These are phyloP conservation scores for Sechiopsis laciniata DNA, from an alignment of 306 rosid species.

Conservation along the genomic window DNA sequence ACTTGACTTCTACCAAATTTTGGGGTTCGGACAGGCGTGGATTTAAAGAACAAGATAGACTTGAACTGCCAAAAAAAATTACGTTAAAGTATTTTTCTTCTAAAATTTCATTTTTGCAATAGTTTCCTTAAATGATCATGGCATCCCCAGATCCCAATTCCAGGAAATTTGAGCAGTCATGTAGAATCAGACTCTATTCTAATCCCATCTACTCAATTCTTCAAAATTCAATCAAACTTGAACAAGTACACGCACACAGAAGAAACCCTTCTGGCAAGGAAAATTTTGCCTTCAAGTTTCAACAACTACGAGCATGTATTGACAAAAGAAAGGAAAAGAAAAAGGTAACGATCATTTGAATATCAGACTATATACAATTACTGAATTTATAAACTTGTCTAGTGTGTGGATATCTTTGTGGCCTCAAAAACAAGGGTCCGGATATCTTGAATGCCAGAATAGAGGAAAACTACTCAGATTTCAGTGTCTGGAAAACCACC, in stretches of 20 bases:
- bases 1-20: background rate
- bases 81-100: background rate
- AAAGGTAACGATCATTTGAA: background rate
- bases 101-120: background rate
- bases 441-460: background rate
- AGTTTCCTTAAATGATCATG: background rate
- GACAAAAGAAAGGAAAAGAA: background rate
- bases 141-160: background rate
- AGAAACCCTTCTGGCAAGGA: background rate
- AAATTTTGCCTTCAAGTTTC: background rate
- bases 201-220: background rate
- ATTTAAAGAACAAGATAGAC: too few species aligned
- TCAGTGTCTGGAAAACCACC: background rate
- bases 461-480: background rate
- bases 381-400: background rate
- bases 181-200: background rate
- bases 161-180: background rate
- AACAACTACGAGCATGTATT: background rate
- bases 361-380: background rate
- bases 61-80: background rate
- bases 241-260: background rate
- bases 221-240: background rate
- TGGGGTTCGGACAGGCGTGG: too few species aligned
- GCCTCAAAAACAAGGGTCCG: background rate
- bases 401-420: background rate